phyloP scores from a whole-genome alignment of 495 filamentous ascomycete species.

The Hypoxylon intermedium region DNA sequence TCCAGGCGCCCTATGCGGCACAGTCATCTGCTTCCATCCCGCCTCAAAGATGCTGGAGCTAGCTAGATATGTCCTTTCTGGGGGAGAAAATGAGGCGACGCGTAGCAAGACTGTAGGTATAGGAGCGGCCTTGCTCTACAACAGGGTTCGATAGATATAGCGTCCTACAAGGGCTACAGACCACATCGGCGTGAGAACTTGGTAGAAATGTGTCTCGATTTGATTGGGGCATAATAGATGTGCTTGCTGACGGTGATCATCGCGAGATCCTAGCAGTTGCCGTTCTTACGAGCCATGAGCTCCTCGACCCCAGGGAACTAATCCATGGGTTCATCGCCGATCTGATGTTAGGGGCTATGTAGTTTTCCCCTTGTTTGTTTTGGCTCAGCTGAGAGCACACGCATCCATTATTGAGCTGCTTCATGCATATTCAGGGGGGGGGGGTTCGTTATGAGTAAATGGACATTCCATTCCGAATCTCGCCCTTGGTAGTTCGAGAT shows the following conservation, averaged over 20 bases:
- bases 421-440: too few relatives aligned
- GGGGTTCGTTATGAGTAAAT: too few relatives aligned
- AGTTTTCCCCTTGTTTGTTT: not conserved
- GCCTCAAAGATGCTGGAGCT: not conserved
- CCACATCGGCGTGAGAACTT: slow-evolving; percentile 8
- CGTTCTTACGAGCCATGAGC: not conserved
- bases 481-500: too few relatives aligned
- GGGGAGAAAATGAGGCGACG: not conserved
- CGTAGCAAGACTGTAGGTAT: slow-evolving; percentile 1
- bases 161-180: not conserved
- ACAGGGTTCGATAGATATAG: slow-evolving; percentile 3
- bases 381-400: too few relatives aligned
- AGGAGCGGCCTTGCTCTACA: slow-evolving; percentile 5
- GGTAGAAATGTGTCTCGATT: slow-evolving; percentile 20
- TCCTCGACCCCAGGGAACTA: not conserved
- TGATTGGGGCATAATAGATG: slow-evolving; percentile 21
- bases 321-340: slow-evolving; percentile 10
- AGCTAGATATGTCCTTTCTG: not conserved
- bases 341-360: not conserved
- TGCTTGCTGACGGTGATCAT: slow-evolving; percentile 2
- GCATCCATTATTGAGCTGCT: too few relatives aligned
- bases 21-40: not conserved
- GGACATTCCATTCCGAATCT: too few relatives aligned
- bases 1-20: not conserved
- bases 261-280: not conserved